Evolutionary conservation across 352 stramenopile species (phyloP).

Genomic region (Pythium utonaiense): DNA sequence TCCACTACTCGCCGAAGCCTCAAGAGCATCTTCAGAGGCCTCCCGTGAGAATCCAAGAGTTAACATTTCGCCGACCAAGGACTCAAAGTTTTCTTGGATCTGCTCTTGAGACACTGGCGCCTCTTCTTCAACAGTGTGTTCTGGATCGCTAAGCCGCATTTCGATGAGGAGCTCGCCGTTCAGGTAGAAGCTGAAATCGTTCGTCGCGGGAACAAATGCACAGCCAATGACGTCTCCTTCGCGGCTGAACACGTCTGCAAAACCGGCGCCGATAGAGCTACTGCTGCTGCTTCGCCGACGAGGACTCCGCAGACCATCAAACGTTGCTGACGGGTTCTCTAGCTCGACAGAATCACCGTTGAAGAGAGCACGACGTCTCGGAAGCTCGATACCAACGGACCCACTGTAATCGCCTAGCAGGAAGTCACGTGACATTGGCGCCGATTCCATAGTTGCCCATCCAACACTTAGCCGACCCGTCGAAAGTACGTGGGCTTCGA

Average conservation of each 20-base stretch:
- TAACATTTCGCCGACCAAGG: constrained; percentile 46
- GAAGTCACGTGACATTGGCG: constrained; percentile 9
- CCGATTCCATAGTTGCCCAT: constrained; percentile 23
- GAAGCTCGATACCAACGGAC: constrained; percentile 48
- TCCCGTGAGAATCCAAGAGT: constrained; percentile 44
- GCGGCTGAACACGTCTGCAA: constrained; percentile 44
- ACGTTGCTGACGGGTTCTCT: neutral
- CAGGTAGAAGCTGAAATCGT: constrained; percentile 52
- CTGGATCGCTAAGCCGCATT: neutral
- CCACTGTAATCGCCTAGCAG: constrained; percentile 39
- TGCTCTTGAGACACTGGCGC: neutral
- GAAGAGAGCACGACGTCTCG: constrained; percentile 33
- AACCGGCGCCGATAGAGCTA: constrained; percentile 21
- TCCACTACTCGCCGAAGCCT: constrained; percentile 26
- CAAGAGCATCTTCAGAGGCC: constrained; percentile 35
- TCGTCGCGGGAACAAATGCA: constrained; percentile 25
- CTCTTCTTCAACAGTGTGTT: neutral
- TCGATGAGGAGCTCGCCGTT: constrained; percentile 43
- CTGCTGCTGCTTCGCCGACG: constrained; percentile 25
- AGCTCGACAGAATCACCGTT: constrained; percentile 19
- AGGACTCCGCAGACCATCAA: constrained; percentile 31
- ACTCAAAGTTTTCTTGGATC: constrained; percentile 31
- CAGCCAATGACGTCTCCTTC: constrained; percentile 61
- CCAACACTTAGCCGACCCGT: constrained; percentile 50
- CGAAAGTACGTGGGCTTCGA: constrained; percentile 47